Evolutionary conservation across 2,329 filamentous ascomycete genomes (phyloP), one percentile per base, ranked within the genome.

Genomic region (Xylaria sp.): DNA sequence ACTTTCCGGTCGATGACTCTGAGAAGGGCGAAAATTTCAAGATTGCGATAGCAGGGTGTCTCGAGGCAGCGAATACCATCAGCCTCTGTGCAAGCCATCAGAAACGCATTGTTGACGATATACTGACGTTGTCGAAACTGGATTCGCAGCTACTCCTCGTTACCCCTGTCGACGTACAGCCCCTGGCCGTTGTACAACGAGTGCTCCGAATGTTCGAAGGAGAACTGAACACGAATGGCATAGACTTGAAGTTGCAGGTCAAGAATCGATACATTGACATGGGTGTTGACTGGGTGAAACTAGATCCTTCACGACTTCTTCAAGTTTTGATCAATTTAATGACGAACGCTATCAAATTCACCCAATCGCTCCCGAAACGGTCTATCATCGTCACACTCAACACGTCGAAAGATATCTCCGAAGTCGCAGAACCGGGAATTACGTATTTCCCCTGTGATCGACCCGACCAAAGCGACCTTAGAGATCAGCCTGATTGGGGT

Each of bases 21-120:
- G 51, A 81, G 73, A 63, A 80, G 66, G 70, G 83, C 6, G 77
- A 81, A 19, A 72, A 72, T 2, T 71, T 84, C 6, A 69, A 59
- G 50, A 60, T 69, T 8, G 69, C 69, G 23, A 65, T 86, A 19
- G 81, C 84, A 18, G 76, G 75, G 39, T 83, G 83, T 61, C 79
- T 91, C 18, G 89, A 92, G 71, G 89, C 90, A 5, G 87, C 89
- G n/a, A 88, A 90, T 66, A 92, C 89, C 1, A 92, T 93, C 69
- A 86, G 86, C 19, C 78, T 92, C 11, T 94, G 90, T 72, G 88
- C 89, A 55, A 89, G 86, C 69, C 90, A 91, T 74, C 88, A 92
- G 72, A 90, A 90, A 75, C 79, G 85, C 5, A 88, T 88, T 59
- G 84, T 88, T 13, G 84, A 88, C 67, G 85, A 88, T 64, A 83